These are phyloP conservation scores for Cystobasidium sp. DNA, from an alignment of 1,284 basidiomycete genomes.

Conservation along the genomic window DNA sequence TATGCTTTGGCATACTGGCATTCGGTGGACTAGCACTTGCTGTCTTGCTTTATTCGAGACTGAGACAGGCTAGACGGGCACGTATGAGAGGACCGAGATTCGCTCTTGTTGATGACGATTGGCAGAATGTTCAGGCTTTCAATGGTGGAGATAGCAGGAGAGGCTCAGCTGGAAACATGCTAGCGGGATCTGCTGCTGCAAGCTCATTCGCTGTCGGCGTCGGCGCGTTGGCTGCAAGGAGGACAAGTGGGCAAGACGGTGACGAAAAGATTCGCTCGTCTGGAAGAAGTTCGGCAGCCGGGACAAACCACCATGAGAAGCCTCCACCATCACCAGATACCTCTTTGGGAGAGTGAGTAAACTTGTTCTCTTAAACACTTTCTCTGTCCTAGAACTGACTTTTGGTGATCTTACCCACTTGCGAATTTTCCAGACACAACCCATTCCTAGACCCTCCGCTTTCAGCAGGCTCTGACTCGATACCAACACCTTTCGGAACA, in stretches of 20 bases:
- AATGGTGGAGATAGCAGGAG: neutral
- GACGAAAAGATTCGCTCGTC: neutral
- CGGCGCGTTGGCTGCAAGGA: neutral
- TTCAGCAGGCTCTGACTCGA: neutral
- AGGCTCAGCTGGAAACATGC: neutral
- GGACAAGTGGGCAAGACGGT: neutral
- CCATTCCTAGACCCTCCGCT: slow-evolving; percentile 39
- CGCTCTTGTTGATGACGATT: slow-evolving; percentile 31
- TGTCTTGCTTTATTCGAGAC: slow-evolving; percentile 29
- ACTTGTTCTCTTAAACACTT: neutral
- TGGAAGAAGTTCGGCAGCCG: neutral
- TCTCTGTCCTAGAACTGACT: neutral
- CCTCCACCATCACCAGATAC: slow-evolving; percentile 10
- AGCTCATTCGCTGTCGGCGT: slow-evolving; percentile 1
- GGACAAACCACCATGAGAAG: neutral
- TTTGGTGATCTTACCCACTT: neutral
- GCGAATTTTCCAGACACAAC: slow-evolving; percentile 11
- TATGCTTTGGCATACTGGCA: slow-evolving; percentile 36
- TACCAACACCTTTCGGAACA: neutral
- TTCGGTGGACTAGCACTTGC: slow-evolving; percentile 15
- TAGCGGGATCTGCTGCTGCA: neutral
- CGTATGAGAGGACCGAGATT: slow-evolving; percentile 30
- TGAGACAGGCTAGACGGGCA: slow-evolving; percentile 24
- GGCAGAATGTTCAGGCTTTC: neutral
- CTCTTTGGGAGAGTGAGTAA: slow-evolving; percentile 28